A percentile compares a stretch with the other conserved stretches of the same genome.
Conservation (phyloP, 2,329 filamentous ascomycete species). For the Aspergillus niger region DNA sequence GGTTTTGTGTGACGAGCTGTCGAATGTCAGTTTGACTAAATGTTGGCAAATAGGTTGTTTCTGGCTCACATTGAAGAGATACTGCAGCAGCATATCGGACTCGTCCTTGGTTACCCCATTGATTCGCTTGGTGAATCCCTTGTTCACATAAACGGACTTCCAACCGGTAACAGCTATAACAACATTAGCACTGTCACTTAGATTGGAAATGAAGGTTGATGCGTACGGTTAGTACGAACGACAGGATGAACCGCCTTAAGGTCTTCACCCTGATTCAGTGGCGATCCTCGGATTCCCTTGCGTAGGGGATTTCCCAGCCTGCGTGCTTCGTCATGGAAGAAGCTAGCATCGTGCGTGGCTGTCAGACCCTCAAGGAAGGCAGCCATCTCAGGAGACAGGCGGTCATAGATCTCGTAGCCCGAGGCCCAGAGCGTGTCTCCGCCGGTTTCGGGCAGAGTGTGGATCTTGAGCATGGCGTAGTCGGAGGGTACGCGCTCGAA, state of each 20-base stretch:
- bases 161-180: slow-evolving; percentile 58
- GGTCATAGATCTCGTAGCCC: slow-evolving; percentile 67
- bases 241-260: slow-evolving; percentile 59
- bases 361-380: slow-evolving; percentile 62
- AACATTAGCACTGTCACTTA: not conserved
- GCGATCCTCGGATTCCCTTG: slow-evolving; percentile 52
- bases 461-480: slow-evolving; percentile 62
- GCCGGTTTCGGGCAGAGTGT: slow-evolving; percentile 58
- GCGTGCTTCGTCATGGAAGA: slow-evolving; percentile 51
- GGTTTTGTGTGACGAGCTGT: slow-evolving; percentile 47
- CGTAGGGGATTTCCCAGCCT: slow-evolving; percentile 37
- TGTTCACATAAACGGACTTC: slow-evolving; percentile 57
- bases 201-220: not conserved
- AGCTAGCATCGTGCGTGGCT: slow-evolving; percentile 57
- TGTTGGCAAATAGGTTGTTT: not conserved
- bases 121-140: slow-evolving; percentile 44
- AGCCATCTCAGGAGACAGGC: slow-evolving; percentile 58
- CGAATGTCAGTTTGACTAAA: not conserved
- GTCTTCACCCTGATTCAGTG: slow-evolving; percentile 56
- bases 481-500: slow-evolving; percentile 67
- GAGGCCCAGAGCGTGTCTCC: slow-evolving; percentile 68
- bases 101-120: slow-evolving; percentile 51
- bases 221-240: slow-evolving; percentile 57
- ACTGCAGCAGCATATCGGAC: slow-evolving; percentile 45
- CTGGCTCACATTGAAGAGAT: slow-evolving; percentile 41